Percentiles rank a stretch among this genome's conserved stretches.
Conservation (phyloP, 352 stramenopile species). For the Globisporangium uncinulatum region DNA sequence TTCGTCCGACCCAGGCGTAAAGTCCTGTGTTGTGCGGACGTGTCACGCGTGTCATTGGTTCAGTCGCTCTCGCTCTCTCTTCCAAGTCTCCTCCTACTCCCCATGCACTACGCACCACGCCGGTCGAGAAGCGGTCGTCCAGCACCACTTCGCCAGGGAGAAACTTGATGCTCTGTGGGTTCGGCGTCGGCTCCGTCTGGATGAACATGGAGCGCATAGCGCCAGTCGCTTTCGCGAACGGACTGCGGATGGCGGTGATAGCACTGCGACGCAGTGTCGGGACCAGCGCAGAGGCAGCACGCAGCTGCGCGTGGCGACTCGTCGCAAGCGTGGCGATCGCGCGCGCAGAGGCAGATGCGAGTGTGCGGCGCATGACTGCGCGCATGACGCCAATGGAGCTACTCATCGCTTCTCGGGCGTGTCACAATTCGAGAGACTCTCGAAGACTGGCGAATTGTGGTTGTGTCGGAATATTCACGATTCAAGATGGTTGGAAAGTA, state of each 20-base stretch:
- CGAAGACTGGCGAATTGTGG: background rate
- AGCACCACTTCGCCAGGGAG: conserved; percentile 89
- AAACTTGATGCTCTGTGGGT: conserved; percentile 98
- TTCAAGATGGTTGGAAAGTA: too few relatives aligned
- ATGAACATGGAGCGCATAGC: conserved; percentile 95
- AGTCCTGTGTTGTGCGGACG: conserved; percentile 45
- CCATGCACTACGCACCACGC: conserved; percentile 28
- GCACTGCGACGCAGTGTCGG: background rate
- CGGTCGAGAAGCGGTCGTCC: conserved; percentile 85
- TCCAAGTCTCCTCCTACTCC: background rate
- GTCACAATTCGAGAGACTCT: too few relatives aligned
- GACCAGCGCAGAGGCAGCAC: background rate
- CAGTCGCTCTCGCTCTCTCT: too few relatives aligned
- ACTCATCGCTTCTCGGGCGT: background rate
- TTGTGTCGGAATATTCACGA: too few relatives aligned
- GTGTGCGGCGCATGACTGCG: conserved; percentile 19
- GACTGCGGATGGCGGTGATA: background rate
- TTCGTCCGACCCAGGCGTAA: conserved; percentile 78
- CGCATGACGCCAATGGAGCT: conserved; percentile 14
- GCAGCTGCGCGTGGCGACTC: conserved; percentile 4
- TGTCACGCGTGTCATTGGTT: conserved; percentile 1
- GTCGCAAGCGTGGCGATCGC: background rate
- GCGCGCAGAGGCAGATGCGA: conserved; percentile 1
- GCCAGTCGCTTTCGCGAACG: conserved; percentile 17
- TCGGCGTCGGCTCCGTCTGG: conserved; percentile 97